phyloP scores from a whole-genome alignment of 2,329 filamentous ascomycete species.

The Rhinocladiella mackenziei region DNA sequence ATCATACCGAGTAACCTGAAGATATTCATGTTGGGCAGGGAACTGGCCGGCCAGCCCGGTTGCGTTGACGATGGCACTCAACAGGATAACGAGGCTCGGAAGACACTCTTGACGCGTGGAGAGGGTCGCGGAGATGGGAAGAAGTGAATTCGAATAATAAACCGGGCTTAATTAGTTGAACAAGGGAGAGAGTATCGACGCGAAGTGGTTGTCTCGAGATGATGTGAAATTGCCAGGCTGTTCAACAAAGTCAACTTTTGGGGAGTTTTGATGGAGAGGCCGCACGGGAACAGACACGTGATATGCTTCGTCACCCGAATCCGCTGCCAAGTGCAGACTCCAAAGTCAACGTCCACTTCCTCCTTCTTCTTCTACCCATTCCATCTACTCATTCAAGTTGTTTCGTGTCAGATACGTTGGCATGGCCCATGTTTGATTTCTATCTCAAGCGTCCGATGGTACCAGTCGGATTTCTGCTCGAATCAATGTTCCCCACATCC shows the following conservation, averaged over 20 bases:
- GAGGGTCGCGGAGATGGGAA: not conserved
- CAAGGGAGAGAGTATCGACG: constrained; percentile 1
- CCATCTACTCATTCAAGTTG: too few relatives aligned
- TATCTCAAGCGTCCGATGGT: too few relatives aligned
- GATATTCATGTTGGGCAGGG: constrained; percentile 59
- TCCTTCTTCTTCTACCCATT: too few relatives aligned
- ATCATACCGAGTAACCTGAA: constrained; percentile 63
- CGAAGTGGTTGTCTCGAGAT: not conserved
- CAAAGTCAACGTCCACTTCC: not conserved
- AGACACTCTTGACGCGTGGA: not conserved
- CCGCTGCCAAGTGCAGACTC: not conserved
- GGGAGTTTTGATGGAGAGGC: not conserved
- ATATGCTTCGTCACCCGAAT: not conserved
- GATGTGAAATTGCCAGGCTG: constrained; percentile 17
- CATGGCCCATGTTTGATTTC: too few relatives aligned
- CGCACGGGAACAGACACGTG: not conserved
- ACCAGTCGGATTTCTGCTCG: too few relatives aligned
- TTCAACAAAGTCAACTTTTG: constrained; percentile 23
- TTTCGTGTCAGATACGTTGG: too few relatives aligned
- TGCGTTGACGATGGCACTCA: too few relatives aligned
- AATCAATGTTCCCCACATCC: too few relatives aligned
- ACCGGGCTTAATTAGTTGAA: not conserved
- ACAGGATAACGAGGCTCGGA: constrained; percentile 11
- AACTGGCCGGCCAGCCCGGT: too few relatives aligned
- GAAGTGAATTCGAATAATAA: not conserved